Conservation (phyloP, 2,329 filamentous ascomycete species). For the Epichloe elymi region DNA sequence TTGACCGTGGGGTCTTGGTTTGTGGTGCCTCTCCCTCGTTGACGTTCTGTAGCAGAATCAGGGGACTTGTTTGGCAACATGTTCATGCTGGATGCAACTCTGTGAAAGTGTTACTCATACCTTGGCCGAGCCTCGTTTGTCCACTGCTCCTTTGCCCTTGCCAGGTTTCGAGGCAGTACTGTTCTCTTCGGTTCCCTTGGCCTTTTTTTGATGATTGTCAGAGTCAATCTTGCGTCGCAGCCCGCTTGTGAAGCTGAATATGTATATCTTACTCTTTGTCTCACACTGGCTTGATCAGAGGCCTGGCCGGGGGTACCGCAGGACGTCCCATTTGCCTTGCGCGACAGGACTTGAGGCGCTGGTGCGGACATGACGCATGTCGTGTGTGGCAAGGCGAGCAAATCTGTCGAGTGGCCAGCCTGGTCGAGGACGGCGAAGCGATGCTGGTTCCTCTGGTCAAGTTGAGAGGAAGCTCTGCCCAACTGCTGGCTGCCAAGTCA, state of each 20-base stretch:
- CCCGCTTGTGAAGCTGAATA: neutral
- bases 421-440: neutral
- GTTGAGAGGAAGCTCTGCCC: neutral
- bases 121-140: slow-evolving; percentile 17
- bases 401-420: neutral
- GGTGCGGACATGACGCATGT: slow-evolving; percentile 24
- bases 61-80: neutral
- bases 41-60: slow-evolving; percentile 5
- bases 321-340: slow-evolving; percentile 21
- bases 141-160: slow-evolving; percentile 13
- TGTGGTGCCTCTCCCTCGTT: slow-evolving; percentile 15
- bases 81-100: neutral
- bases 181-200: slow-evolving; percentile 13
- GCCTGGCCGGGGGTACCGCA: slow-evolving; percentile 12
- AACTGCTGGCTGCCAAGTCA: neutral
- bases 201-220: slow-evolving; percentile 7
- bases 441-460: neutral
- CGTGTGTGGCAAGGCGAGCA: neutral
- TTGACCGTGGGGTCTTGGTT: slow-evolving; percentile 17
- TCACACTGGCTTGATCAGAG: slow-evolving; percentile 13
- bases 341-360: slow-evolving; percentile 22
- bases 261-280: slow-evolving; percentile 5
- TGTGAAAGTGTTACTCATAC: slow-evolving; percentile 9
- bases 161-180: slow-evolving; percentile 11
- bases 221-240: neutral